These are phyloP conservation scores for Ramularia collo-cygni DNA, from an alignment of 2,329 filamentous ascomycete genomes.

Conservation along the genomic window DNA sequence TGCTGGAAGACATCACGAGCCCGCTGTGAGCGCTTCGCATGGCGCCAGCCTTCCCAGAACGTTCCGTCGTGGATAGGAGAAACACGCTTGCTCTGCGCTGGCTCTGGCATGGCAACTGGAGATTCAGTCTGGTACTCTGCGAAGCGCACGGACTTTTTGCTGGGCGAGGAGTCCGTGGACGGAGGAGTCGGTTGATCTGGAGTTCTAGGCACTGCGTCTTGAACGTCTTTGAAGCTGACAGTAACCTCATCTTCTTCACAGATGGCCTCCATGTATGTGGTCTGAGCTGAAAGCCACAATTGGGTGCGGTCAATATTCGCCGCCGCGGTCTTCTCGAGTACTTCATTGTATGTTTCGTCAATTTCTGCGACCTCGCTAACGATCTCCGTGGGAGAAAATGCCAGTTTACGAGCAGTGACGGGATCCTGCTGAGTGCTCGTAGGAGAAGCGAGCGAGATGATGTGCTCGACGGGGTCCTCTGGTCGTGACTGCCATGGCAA, in stretches of 20 bases:
- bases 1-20: slow-evolving; percentile 75
- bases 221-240: slow-evolving; percentile 25
- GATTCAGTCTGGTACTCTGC: slow-evolving; percentile 18
- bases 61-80: slow-evolving; percentile 43
- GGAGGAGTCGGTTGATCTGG: slow-evolving; percentile 21
- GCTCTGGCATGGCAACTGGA: neutral
- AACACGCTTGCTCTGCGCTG: slow-evolving; percentile 19
- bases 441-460: slow-evolving; percentile 51
- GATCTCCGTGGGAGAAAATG: slow-evolving; percentile 33
- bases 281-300: slow-evolving; percentile 78
- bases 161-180: slow-evolving; percentile 30
- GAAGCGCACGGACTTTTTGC: slow-evolving; percentile 73
- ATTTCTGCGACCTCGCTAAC: slow-evolving; percentile 39
- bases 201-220: slow-evolving; percentile 26
- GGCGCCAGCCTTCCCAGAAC: slow-evolving; percentile 69
- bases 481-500: slow-evolving; percentile 57
- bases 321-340: slow-evolving; percentile 62
- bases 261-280: slow-evolving; percentile 50
- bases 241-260: slow-evolving; percentile 27
- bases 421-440: slow-evolving; percentile 38
- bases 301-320: slow-evolving; percentile 79
- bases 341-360: slow-evolving; percentile 66
- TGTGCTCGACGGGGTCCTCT: slow-evolving; percentile 53
- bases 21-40: slow-evolving; percentile 53
- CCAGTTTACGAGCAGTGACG: slow-evolving; percentile 56